Conservation (phyloP, 2,329 filamentous ascomycete species). For the Hymenoscyphus fraxineus region DNA sequence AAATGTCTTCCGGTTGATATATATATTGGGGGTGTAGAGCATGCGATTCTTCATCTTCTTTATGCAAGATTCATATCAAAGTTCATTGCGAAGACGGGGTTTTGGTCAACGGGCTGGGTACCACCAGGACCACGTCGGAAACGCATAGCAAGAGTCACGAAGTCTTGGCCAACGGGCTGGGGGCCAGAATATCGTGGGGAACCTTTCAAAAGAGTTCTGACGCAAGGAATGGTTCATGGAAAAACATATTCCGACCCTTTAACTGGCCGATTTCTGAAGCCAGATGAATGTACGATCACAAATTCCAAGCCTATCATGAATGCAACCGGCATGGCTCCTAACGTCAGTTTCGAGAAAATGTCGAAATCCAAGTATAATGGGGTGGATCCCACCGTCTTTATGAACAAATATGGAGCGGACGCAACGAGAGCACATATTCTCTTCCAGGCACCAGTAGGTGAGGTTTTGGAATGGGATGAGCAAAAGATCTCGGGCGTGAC, state of each 20-base stretch:
- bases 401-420: slow-evolving; percentile 74
- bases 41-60: slow-evolving; percentile 84
- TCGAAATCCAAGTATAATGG: slow-evolving; percentile 93
- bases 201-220: slow-evolving; percentile 77
- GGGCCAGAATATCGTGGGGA: slow-evolving; percentile 51
- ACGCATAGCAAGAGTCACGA: slow-evolving; percentile 32
- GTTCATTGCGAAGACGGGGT: slow-evolving; percentile 60
- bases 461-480: slow-evolving; percentile 86
- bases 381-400: slow-evolving; percentile 72
- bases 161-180: slow-evolving; percentile 42
- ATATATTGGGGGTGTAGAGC: slow-evolving; percentile 88
- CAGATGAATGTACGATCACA: slow-evolving; percentile 66
- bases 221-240: slow-evolving; percentile 91
- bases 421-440: slow-evolving; percentile 82
- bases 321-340: slow-evolving; percentile 54
- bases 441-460: slow-evolving; percentile 80
- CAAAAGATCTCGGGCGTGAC: slow-evolving; percentile 76
- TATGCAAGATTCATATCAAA: slow-evolving; percentile 91
- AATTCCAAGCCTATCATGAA: slow-evolving; percentile 58
- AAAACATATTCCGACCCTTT: slow-evolving; percentile 74
- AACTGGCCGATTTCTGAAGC: slow-evolving; percentile 72
- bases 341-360: slow-evolving; percentile 82
- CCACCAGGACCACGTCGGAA: slow-evolving; percentile 23
- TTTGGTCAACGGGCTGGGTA: slow-evolving; percentile 40
- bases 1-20: slow-evolving; percentile 70